phyloP scores from a whole-genome alignment of 768 basidiomycete genomes.

The Boletus rufocinnamomeus region DNA sequence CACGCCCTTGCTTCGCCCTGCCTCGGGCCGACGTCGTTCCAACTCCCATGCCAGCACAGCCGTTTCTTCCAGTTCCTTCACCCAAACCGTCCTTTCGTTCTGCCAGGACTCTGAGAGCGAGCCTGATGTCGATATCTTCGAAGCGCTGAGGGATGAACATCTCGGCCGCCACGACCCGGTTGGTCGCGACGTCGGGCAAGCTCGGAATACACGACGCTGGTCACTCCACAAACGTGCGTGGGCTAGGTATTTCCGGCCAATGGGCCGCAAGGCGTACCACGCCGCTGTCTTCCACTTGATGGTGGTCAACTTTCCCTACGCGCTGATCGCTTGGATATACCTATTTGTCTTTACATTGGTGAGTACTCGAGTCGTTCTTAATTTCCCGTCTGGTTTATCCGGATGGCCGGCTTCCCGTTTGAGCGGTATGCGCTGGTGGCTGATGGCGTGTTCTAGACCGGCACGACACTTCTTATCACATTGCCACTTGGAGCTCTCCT shows the following conservation, averaged over 20 bases:
- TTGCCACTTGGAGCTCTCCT: slow-evolving; percentile 76
- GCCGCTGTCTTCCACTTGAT: slow-evolving; percentile 66
- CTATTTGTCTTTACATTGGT: slow-evolving; percentile 82
- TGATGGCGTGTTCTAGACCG: slow-evolving; percentile 49
- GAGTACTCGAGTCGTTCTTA: slow-evolving; percentile 39
- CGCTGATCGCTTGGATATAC: slow-evolving; percentile 75
- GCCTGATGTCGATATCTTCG: slow-evolving; percentile 39
- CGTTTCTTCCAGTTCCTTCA: slow-evolving; percentile 50
- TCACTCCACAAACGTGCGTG: slow-evolving; percentile 36
- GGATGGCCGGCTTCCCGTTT: not conserved
- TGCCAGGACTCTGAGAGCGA: slow-evolving; percentile 56
- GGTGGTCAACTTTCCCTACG: slow-evolving; percentile 77
- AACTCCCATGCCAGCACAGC: slow-evolving; percentile 58
- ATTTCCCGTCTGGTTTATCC: not conserved
- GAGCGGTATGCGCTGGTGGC: slow-evolving; percentile 18
- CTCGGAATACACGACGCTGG: slow-evolving; percentile 8
- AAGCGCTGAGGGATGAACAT: slow-evolving; percentile 24
- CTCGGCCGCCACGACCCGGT: slow-evolving; percentile 24
- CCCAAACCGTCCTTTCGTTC: slow-evolving; percentile 70
- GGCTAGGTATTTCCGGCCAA: slow-evolving; percentile 65
- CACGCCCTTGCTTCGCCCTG: slow-evolving; percentile 48
- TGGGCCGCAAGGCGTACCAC: slow-evolving; percentile 59
- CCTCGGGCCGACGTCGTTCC: slow-evolving; percentile 48
- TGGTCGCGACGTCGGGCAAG: slow-evolving; percentile 3
- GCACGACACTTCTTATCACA: slow-evolving; percentile 78